phyloP scores from a whole-genome alignment of 1,284 basidiomycete species.

The Marasmius oreades region DNA sequence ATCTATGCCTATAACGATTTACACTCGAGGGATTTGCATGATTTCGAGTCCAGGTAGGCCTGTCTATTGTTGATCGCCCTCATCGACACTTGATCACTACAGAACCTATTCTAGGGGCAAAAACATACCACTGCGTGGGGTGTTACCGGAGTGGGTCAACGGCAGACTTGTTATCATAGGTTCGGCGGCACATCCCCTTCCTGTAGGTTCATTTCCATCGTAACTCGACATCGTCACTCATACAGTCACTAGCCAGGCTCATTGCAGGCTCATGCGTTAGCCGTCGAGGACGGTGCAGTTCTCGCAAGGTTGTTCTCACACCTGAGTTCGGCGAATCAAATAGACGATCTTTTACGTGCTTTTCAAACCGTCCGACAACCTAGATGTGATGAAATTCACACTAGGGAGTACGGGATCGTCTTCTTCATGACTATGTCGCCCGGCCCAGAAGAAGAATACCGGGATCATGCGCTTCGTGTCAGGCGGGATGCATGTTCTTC shows the following conservation, averaged over 20 bases:
- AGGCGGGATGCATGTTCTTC: conserved; percentile 8
- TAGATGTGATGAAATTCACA: conserved; percentile 30
- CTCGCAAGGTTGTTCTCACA: conserved; percentile 48
- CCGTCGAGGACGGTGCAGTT: conserved; percentile 46
- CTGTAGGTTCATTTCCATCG: conserved; percentile 31
- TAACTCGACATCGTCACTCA: not conserved
- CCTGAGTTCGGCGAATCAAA: conserved; percentile 36
- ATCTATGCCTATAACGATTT: not conserved
- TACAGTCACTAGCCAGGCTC: conserved; percentile 41
- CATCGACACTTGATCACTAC: not conserved
- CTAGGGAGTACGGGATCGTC: conserved; percentile 10
- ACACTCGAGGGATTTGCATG: no score
- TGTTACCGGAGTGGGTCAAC: conserved; percentile 56
- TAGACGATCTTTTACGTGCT: conserved; percentile 39
- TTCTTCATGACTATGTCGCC: conserved; percentile 16
- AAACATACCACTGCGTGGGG: conserved; percentile 8
- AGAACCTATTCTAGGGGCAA: not conserved
- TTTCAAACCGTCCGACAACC: conserved; percentile 40
- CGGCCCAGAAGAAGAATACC: conserved; percentile 6
- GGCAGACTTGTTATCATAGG: conserved; percentile 44
- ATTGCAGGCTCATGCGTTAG: conserved; percentile 42
- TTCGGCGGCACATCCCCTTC: conserved; percentile 49
- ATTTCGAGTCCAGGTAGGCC: not conserved
- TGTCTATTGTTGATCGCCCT: not conserved
- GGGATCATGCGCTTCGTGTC: conserved; percentile 3